Evolutionary conservation across 495 filamentous ascomycete species (phyloP).

Genomic region (Tuber indicum): DNA sequence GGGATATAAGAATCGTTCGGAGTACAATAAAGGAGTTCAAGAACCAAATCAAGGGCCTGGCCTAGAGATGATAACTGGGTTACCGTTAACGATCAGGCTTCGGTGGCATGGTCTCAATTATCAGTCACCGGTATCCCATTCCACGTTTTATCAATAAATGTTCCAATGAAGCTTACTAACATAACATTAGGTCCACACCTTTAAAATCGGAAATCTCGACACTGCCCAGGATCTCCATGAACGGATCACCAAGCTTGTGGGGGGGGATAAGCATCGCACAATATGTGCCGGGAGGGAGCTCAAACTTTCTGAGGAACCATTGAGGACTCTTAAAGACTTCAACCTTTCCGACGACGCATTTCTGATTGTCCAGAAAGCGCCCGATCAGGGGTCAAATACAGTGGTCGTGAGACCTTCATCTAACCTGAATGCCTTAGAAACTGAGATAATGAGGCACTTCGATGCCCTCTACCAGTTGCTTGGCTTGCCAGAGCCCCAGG

Average conservation of each 20-base stretch:
- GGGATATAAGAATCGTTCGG: constrained; percentile 51
- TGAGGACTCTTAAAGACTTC: constrained; percentile 37
- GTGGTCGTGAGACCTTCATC: constrained; percentile 38
- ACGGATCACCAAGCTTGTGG: constrained; percentile 30
- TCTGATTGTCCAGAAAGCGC: constrained; percentile 30
- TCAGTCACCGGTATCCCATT: constrained; percentile 30
- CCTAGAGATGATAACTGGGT: constrained; percentile 37
- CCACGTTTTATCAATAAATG: background rate
- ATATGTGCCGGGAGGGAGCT: constrained; percentile 35
- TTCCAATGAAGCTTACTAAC: constrained; percentile 16
- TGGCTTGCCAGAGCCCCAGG: constrained; percentile 63
- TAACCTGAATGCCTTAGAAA: constrained; percentile 55
- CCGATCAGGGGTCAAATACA: constrained; percentile 29
- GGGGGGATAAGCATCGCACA: constrained; percentile 30
- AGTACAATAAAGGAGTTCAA: constrained; percentile 45
- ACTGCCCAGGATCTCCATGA: constrained; percentile 40
- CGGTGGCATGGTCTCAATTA: constrained; percentile 24
- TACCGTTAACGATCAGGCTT: constrained; percentile 25
- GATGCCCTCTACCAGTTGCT: constrained; percentile 77
- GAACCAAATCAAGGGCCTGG: constrained; percentile 24
- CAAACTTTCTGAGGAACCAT: constrained; percentile 33
- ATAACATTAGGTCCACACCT: constrained; percentile 25
- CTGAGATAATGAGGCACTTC: constrained; percentile 76
- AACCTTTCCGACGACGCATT: constrained; percentile 45
- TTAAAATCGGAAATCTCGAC: constrained; percentile 40